A percentile compares a stretch with the other conserved stretches of the same genome.
phyloP scores from a whole-genome alignment of 306 rosid genomes.

The Dryas drummondii region DNA sequence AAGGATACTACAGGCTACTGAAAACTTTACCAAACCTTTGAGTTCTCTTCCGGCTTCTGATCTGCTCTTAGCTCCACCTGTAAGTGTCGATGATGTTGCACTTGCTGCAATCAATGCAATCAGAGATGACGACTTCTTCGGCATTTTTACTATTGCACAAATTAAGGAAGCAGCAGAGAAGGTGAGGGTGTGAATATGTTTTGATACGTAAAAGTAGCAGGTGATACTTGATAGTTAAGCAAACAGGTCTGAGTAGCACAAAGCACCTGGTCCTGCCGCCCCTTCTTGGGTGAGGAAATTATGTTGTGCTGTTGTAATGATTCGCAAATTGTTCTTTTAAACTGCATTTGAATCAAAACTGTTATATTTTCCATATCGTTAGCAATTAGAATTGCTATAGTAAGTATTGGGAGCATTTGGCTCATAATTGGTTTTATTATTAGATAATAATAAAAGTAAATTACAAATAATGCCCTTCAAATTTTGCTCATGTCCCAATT shows the following conservation, averaged over 20 bases:
- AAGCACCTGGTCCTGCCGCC: conserved; percentile 1
- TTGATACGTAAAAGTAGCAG: background rate
- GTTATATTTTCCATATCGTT: background rate
- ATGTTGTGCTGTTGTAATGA: conserved; percentile 1
- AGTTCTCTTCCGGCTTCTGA: conserved; percentile 91
- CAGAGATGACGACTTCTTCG: conserved; percentile 78
- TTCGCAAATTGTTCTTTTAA: conserved; percentile 10
- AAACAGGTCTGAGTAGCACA: background rate
- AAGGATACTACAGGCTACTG: conserved; percentile 59
- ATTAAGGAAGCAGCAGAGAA: conserved; percentile 91
- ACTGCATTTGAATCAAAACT: background rate
- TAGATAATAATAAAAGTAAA: no score
- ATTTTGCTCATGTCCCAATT: no score
- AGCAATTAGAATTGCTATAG: background rate
- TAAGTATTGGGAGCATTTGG: no score
- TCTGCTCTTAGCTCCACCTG: conserved; percentile 77
- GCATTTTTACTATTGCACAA: conserved; percentile 81
- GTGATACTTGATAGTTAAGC: conserved; percentile 15
- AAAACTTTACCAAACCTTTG: conserved; percentile 75
- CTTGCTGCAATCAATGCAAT: conserved; percentile 69
- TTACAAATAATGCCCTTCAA: no score
- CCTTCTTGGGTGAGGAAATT: conserved; percentile 4
- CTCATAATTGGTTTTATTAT: no score
- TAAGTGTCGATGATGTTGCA: conserved; percentile 90
- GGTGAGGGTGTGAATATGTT: conserved; percentile 44